phyloP scores from a whole-genome alignment of 2,329 filamentous ascomycete species.

The Penicillium carneum region DNA sequence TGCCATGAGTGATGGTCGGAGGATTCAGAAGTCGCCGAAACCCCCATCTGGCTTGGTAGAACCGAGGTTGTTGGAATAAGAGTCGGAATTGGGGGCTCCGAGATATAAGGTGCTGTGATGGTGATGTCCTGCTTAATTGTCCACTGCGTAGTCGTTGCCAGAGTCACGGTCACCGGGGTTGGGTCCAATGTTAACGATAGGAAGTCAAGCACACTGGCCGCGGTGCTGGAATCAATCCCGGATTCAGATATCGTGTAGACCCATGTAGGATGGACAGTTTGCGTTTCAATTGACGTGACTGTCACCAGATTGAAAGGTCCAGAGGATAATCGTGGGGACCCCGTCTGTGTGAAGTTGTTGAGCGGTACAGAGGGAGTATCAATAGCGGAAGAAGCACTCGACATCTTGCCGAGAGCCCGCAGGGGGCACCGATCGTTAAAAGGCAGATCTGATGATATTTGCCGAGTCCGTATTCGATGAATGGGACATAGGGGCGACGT shows the following conservation, averaged over 20 bases:
- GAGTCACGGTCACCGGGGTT: background rate
- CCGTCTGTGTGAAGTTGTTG: background rate
- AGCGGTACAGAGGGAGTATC: background rate
- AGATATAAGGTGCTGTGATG: background rate
- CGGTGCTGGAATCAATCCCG: background rate
- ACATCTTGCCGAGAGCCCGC: conserved; percentile 14
- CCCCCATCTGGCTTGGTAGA: conserved; percentile 1
- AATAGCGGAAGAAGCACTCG: conserved; percentile 5
- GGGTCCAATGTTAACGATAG: background rate
- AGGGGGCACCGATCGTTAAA: conserved; percentile 2
- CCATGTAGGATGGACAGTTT: conserved; percentile 17
- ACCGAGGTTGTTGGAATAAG: background rate
- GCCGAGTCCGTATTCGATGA: conserved; percentile 2
- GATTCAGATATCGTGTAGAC: conserved; percentile 7
- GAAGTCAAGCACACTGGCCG: background rate
- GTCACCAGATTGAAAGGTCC: background rate
- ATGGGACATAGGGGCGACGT: conserved; percentile 15
- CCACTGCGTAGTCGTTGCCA: conserved; percentile 1
- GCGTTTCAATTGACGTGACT: conserved; percentile 12
- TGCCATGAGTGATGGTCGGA: background rate
- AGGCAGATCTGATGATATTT: conserved; percentile 2
- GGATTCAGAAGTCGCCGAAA: background rate
- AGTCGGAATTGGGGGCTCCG: background rate
- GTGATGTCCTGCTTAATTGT: background rate
- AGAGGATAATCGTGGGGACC: background rate